Percentiles rank a stretch among this genome's conserved stretches.
These are phyloP conservation scores for Dichomitus squalens DNA, from an alignment of 1,284 basidiomycete species.

Conservation along the genomic window DNA sequence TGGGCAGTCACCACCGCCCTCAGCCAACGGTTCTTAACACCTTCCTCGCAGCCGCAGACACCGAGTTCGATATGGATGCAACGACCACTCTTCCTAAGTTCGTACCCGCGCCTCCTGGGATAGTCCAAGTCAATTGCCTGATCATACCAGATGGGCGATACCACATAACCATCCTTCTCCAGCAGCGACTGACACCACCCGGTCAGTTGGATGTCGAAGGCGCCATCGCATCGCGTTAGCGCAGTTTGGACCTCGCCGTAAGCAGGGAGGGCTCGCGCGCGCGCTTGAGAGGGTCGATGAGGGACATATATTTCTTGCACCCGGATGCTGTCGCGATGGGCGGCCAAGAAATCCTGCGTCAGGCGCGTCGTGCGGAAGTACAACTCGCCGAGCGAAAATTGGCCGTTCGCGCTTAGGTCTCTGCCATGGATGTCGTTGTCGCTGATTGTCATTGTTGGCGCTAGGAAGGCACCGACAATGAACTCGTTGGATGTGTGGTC, in stretches of 20 bases:
- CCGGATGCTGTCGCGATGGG: background rate
- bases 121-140: background rate
- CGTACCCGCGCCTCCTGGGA: background rate
- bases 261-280: slow-evolving; percentile 5
- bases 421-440: background rate
- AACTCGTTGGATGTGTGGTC: background rate
- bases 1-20: background rate
- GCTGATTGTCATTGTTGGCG: slow-evolving; percentile 2
- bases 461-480: slow-evolving; percentile 11
- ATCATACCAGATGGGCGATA: background rate
- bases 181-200: slow-evolving; percentile 10
- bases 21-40: background rate
- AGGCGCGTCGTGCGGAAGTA: slow-evolving; percentile 10
- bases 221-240: background rate
- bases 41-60: background rate
- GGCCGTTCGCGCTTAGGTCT: background rate
- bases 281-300: slow-evolving; percentile 8
- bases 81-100: background rate
- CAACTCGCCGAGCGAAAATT: slow-evolving; percentile 3
- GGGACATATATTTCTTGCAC: slow-evolving; percentile 14
- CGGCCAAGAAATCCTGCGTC: background rate
- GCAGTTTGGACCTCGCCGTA: slow-evolving; percentile 1
- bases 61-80: background rate
- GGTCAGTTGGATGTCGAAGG: slow-evolving; percentile 8
- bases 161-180: background rate